Percentiles rank a stretch among this genome's conserved stretches.
These are phyloP conservation scores for Alternaria atra DNA, from an alignment of 2,329 filamentous ascomycete genomes.

Conservation along the genomic window DNA sequence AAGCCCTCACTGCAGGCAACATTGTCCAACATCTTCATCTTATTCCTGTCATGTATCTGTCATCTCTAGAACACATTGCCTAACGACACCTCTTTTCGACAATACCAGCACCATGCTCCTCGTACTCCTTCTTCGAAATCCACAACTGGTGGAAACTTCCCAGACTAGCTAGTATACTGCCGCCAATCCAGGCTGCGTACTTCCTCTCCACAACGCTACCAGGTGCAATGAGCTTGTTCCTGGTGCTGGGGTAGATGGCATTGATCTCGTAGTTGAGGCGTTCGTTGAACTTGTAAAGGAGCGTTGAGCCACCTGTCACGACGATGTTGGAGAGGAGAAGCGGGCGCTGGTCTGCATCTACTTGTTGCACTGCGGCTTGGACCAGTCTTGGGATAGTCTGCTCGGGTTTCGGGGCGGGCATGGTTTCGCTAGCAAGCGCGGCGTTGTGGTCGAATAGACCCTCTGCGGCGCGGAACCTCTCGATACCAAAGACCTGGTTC, in stretches of 20 bases:
- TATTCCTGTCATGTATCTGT: not conserved
- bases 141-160: conserved; percentile 99
- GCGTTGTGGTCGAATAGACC: conserved; percentile 89
- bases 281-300: conserved; percentile 92
- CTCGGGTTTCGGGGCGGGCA: conserved; percentile 68
- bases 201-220: conserved; percentile 87
- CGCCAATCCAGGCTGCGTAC: conserved; percentile 95
- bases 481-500: conserved; percentile 92
- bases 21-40: not conserved
- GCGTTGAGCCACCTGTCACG: conserved; percentile 85
- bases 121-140: conserved; percentile 97
- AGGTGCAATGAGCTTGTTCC: conserved; percentile 88
- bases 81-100: conserved; percentile 97
- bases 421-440: conserved; percentile 65
- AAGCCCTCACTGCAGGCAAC: not conserved
- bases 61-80: not conserved
- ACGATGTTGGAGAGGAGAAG: conserved; percentile 89
- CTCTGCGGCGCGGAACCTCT: conserved; percentile 86
- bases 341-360: conserved; percentile 88
- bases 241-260: conserved; percentile 80
- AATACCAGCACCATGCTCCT: conserved; percentile 89
- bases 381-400: conserved; percentile 88
- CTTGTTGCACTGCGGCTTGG: conserved; percentile 75
- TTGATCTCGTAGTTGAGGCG: conserved; percentile 85
- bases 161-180: conserved; percentile 92